Percentiles rank a stretch among this genome's conserved stretches.
Conservation (phyloP, 345 rosid species). For the Populus nigra region DNA sequence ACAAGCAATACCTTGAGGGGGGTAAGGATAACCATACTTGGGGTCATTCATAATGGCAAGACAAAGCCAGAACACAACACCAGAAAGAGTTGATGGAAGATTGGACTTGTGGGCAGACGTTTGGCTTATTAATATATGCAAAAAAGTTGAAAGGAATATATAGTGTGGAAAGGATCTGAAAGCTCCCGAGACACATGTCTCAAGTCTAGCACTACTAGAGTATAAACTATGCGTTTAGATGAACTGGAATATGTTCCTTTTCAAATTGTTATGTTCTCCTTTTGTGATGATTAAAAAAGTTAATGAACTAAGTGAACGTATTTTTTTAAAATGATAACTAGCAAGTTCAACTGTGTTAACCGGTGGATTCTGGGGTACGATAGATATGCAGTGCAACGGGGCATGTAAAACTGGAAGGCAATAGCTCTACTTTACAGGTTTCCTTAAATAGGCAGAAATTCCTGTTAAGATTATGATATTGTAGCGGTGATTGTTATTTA, state of each 20-base stretch:
- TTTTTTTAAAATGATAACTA: neutral
- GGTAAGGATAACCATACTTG: constrained; percentile 56
- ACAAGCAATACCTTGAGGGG: constrained; percentile 43
- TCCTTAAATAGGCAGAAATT: neutral
- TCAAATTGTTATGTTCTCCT: neutral
- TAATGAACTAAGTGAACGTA: neutral
- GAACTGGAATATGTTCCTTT: constrained; percentile 14
- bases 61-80: neutral
- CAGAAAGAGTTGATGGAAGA: neutral
- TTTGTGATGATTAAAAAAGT: neutral
- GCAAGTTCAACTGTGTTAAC: neutral
- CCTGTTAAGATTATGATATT: neutral
- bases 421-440: neutral
- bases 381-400: neutral
- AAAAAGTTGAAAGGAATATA: constrained; percentile 7
- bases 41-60: constrained; percentile 35
- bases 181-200: neutral
- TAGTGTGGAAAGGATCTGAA: constrained; percentile 3
- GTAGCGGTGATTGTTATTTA: too few species aligned
- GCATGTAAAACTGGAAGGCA: neutral
- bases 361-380: neutral
- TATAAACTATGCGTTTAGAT: neutral
- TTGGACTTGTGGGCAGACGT: neutral
- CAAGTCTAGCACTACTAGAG: neutral
- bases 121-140: neutral